phyloP scores from a whole-genome alignment of 2,329 filamentous ascomycete species.

The Penicillium sp. region DNA sequence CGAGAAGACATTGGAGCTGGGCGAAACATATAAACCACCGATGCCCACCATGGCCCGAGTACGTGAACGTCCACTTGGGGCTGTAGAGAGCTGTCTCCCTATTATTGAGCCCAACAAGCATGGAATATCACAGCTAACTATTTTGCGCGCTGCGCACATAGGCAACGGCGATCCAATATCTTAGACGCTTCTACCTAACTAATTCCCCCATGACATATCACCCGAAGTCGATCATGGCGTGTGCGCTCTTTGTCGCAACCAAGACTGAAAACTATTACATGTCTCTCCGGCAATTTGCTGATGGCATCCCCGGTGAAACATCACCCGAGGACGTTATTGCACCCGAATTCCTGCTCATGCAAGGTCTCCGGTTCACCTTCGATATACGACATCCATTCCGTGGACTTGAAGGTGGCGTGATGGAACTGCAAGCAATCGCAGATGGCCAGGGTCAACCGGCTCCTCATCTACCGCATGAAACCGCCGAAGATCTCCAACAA shows the following conservation, averaged over 20 bases:
- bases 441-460: conserved; percentile 56
- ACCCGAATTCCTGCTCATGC: conserved; percentile 88
- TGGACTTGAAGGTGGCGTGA: conserved; percentile 79
- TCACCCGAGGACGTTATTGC: conserved; percentile 81
- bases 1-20: conserved; percentile 59
- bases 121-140: background rate
- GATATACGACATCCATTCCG: conserved; percentile 90
- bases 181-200: conserved; percentile 92
- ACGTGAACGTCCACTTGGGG: conserved; percentile 22
- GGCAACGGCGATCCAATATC: conserved; percentile 83
- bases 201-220: conserved; percentile 97
- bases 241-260: conserved; percentile 86
- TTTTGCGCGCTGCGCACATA: conserved; percentile 25
- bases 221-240: conserved; percentile 83
- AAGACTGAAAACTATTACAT: conserved; percentile 88
- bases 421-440: conserved; percentile 73
- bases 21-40: conserved; percentile 57
- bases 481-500: conserved; percentile 33
- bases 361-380: conserved; percentile 89
- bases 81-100: background rate
- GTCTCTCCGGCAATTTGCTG: conserved; percentile 65
- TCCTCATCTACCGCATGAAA: conserved; percentile 32
- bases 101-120: background rate
- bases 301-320: conserved; percentile 68
- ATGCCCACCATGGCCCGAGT: conserved; percentile 63